phyloP scores from a whole-genome alignment of 1,139 yeast species.

The Yamadazyma triangularis region DNA sequence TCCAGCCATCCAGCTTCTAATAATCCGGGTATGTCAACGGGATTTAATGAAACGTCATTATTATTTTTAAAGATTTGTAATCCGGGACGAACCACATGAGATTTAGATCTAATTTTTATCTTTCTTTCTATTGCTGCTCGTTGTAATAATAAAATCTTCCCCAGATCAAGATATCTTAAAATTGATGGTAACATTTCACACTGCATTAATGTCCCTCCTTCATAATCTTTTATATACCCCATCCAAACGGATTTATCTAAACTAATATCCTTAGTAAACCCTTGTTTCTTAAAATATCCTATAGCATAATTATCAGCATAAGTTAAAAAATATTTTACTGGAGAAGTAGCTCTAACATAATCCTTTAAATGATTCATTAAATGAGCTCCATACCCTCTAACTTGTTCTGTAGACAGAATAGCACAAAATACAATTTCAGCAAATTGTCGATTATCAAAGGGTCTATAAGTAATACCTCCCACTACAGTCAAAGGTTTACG shows the following conservation, averaged over 20 bases:
- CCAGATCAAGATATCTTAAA: conserved; percentile 78
- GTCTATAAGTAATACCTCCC: conserved; percentile 96
- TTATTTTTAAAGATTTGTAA: conserved; percentile 63
- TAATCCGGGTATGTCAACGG: conserved; percentile 80
- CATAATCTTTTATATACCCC: conserved; percentile 98
- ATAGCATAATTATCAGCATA: conserved; percentile 99
- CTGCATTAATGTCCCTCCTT: conserved; percentile 98
- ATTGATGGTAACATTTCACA: conserved; percentile 88
- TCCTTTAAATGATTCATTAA: conserved; percentile 96
- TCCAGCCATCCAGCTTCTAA: conserved; percentile 97
- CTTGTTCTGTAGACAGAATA: conserved; percentile 94
- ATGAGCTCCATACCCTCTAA: conserved; percentile 97
- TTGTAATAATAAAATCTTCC: conserved; percentile 78
- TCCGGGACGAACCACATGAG: conserved; percentile 82
- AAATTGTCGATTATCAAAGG: conserved; percentile 83
- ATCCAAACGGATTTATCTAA: conserved; percentile 87
- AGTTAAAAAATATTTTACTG: conserved; percentile 82
- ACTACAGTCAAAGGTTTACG: conserved; percentile 91
- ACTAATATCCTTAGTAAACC: conserved; percentile 91
- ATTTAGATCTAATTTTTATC: conserved; percentile 71
- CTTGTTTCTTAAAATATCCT: conserved; percentile 97
- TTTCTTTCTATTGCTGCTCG: conserved; percentile 88
- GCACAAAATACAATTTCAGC: conserved; percentile 99
- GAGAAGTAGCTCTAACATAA: conserved; percentile 86
- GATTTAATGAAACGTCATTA: conserved; percentile 40